A percentile compares a stretch with the other conserved stretches of the same genome.
phyloP scores from a whole-genome alignment of 768 basidiomycete genomes.

The Termitomyces eurrhizus region DNA sequence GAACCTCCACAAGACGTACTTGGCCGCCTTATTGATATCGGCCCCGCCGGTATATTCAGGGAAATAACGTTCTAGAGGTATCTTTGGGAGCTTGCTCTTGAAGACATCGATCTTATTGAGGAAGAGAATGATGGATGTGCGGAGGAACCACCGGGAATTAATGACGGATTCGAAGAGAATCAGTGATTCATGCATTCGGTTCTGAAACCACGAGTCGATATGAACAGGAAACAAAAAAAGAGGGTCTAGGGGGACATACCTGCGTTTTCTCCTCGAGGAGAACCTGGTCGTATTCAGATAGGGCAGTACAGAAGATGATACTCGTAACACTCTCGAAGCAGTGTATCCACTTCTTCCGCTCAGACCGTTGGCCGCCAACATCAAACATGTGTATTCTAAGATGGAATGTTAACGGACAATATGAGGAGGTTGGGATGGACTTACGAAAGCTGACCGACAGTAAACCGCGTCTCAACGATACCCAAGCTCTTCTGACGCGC shows the following conservation, averaged over 20 bases:
- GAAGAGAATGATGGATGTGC: conserved; percentile 90
- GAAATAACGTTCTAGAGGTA: conserved; percentile 73
- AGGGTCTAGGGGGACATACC: conserved; percentile 38
- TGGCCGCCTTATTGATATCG: conserved; percentile 92
- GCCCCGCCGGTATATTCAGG: conserved; percentile 86
- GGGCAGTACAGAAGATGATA: conserved; percentile 68
- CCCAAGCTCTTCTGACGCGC: conserved; percentile 89
- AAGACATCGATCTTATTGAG: conserved; percentile 95
- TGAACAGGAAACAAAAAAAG: not conserved
- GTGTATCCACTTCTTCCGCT: conserved; percentile 85
- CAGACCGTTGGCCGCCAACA: conserved; percentile 75
- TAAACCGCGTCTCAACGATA: conserved; percentile 84
- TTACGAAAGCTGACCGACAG: conserved; percentile 61
- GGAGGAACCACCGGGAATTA: conserved; percentile 83
- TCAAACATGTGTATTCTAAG: conserved; percentile 67
- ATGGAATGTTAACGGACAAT: conserved; percentile 16
- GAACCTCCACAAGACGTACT: conserved; percentile 93
- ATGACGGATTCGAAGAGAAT: conserved; percentile 91
- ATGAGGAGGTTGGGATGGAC: conserved; percentile 20
- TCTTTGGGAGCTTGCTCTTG: conserved; percentile 81
- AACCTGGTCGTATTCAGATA: conserved; percentile 75
- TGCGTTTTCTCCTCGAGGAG: conserved; percentile 65
- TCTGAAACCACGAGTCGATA: conserved; percentile 35
- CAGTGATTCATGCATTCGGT: conserved; percentile 92
- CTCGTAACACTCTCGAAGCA: conserved; percentile 27